These are phyloP conservation scores for Apophysomyces sp. DNA, from an alignment of 371 early-diverging fungal genomes.

Conservation along the genomic window DNA sequence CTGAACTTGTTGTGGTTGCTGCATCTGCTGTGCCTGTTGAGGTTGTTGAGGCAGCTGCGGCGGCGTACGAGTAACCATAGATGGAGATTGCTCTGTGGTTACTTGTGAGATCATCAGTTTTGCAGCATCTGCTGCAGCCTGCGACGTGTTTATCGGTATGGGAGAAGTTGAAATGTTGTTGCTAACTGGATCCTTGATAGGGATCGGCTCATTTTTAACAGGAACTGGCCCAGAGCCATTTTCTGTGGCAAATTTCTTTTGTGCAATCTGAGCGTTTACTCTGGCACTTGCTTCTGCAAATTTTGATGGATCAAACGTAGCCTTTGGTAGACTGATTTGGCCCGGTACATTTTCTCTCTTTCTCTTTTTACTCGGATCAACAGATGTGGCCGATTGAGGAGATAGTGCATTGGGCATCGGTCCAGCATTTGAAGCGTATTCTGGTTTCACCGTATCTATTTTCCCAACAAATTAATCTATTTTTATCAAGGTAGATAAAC, in stretches of 20 bases:
- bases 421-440: background rate
- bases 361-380: slow-evolving; percentile 28
- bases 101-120: slow-evolving; percentile 1
- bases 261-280: slow-evolving; percentile 17
- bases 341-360: slow-evolving; percentile 45
- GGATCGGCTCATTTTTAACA: slow-evolving; percentile 3
- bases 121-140: background rate
- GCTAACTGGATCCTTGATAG: background rate
- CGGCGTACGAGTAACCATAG: background rate
- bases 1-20: slow-evolving; percentile 12
- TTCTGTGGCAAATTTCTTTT: slow-evolving; percentile 16
- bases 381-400: slow-evolving; percentile 27
- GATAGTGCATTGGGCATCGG: slow-evolving; percentile 5
- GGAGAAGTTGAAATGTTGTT: slow-evolving; percentile 5
- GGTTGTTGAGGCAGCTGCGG: slow-evolving; percentile 11
- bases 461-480: background rate
- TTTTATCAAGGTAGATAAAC: background rate
- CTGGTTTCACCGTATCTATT: background rate
- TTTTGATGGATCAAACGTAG: slow-evolving; percentile 36
- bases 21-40: slow-evolving; percentile 2
- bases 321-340: slow-evolving; percentile 38
- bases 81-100: background rate
- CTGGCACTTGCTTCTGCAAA: slow-evolving; percentile 29
- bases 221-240: slow-evolving; percentile 5
- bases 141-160: background rate